Percentiles rank a stretch among this genome's conserved stretches.
Conservation (phyloP, 1,139 yeast species). For the Oligophagozyma castellii region DNA sequence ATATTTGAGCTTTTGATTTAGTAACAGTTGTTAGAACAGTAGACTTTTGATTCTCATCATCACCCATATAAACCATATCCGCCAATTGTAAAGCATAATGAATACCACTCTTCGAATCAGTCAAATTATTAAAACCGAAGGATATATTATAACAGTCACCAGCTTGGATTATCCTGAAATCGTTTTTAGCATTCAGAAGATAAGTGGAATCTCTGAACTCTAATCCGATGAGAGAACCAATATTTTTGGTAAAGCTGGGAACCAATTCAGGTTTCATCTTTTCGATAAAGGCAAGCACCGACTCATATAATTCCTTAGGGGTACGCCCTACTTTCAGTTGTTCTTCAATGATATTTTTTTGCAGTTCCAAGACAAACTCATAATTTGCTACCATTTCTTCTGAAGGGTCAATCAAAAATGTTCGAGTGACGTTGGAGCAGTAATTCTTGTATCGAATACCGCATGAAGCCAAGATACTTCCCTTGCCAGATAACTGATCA, state of each 20-base stretch:
- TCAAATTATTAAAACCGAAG: constrained; percentile 61
- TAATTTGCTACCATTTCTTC: constrained; percentile 67
- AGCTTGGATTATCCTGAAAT: constrained; percentile 43
- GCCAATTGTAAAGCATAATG: constrained; percentile 59
- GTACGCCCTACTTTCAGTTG: constrained; percentile 54
- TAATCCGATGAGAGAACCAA: constrained; percentile 85
- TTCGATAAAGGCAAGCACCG: constrained; percentile 45
- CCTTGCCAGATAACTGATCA: constrained; percentile 54
- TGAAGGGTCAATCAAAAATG: constrained; percentile 84
- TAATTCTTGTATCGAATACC: constrained; percentile 84
- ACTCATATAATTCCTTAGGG: constrained; percentile 53
- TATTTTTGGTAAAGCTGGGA: constrained; percentile 56
- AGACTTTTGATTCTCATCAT: constrained; percentile 40
- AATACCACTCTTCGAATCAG: constrained; percentile 34
- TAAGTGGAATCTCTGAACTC: constrained; percentile 78
- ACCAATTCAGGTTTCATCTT: constrained; percentile 51
- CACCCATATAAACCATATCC: constrained; percentile 66
- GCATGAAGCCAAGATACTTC: constrained; percentile 71
- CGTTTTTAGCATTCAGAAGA: constrained; percentile 61
- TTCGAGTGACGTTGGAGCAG: constrained; percentile 79
- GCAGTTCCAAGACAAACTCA: constrained; percentile 59
- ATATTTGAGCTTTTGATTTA: constrained; percentile 58
- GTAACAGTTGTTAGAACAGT: constrained; percentile 61
- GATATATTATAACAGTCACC: constrained; percentile 70
- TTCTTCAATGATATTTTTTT: constrained; percentile 40